Conservation (phyloP, 257 asterid species). For the Ocimum tenuiflorum region DNA sequence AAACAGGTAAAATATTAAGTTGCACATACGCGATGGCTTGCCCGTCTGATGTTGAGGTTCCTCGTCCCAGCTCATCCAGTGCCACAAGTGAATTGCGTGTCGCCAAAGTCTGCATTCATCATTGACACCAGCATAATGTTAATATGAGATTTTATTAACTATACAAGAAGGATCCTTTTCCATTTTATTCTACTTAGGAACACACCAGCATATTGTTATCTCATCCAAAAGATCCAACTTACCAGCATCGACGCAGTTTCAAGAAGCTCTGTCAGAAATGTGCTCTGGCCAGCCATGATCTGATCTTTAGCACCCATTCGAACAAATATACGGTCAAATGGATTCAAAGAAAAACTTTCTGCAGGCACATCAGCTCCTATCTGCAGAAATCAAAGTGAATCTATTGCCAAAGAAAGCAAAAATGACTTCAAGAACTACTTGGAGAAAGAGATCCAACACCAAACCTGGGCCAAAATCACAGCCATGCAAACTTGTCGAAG, state of each 20-base stretch:
- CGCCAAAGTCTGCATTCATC: conserved; percentile 58
- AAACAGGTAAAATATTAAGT: neutral
- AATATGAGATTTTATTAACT: neutral
- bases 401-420: conserved; percentile 15
- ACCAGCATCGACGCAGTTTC: conserved; percentile 99
- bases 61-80: conserved; percentile 94
- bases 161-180: neutral
- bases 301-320: conserved; percentile 99
- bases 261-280: conserved; percentile 84
- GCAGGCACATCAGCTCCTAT: conserved; percentile 97
- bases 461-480: conserved; percentile 89
- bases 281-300: conserved; percentile 92
- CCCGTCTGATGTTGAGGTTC: conserved; percentile 97
- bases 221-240: conserved; percentile 18
- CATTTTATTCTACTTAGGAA: neutral
- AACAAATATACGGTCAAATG: conserved; percentile 79
- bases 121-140: neutral
- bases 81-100: conserved; percentile 81
- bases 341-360: conserved; percentile 61
- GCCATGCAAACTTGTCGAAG: conserved; percentile 94
- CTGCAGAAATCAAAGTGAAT: conserved; percentile 39
- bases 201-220: neutral
- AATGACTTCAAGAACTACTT: neutral
- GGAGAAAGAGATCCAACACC: conserved; percentile 14
- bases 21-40: conserved; percentile 95